phyloP scores from a whole-genome alignment of 2,329 filamentous ascomycete species.

The Pseudogymnoascus sp. region DNA sequence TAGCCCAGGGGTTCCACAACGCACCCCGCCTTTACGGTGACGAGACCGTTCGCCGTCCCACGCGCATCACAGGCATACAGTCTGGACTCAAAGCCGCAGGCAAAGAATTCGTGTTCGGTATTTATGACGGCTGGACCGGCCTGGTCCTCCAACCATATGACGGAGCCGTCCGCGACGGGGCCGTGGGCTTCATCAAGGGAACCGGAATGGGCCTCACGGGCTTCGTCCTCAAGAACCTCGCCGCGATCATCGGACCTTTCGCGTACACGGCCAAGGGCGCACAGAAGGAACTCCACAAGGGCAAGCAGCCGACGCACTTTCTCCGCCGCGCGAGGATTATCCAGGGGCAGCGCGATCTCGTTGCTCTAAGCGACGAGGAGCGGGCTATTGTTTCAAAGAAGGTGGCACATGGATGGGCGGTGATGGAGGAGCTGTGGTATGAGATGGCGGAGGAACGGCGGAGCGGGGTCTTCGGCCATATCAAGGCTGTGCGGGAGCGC shows the following conservation, averaged over 20 bases:
- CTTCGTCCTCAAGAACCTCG: slow-evolving; percentile 57
- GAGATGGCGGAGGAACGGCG: slow-evolving; percentile 31
- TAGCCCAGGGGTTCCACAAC: slow-evolving; percentile 66
- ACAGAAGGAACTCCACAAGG: slow-evolving; percentile 50
- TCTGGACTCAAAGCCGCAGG: slow-evolving; percentile 57
- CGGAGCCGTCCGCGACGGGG: slow-evolving; percentile 48
- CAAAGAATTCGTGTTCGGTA: slow-evolving; percentile 53
- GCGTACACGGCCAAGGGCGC: slow-evolving; percentile 60
- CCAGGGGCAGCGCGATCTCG: slow-evolving; percentile 46
- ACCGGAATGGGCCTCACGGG: slow-evolving; percentile 57
- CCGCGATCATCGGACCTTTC: slow-evolving; percentile 52
- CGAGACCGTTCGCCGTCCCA: slow-evolving; percentile 57
- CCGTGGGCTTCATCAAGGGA: slow-evolving; percentile 45
- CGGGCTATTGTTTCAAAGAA: slow-evolving; percentile 25
- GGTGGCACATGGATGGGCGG: slow-evolving; percentile 36
- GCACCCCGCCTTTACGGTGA: slow-evolving; percentile 64
- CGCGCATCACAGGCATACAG: slow-evolving; percentile 56
- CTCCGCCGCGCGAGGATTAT: slow-evolving; percentile 52
- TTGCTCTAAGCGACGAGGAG: slow-evolving; percentile 29
- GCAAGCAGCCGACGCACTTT: slow-evolving; percentile 44
- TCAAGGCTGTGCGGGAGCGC: slow-evolving; percentile 31
- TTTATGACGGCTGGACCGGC: slow-evolving; percentile 60
- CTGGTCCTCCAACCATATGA: slow-evolving; percentile 52
- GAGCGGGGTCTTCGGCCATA: slow-evolving; percentile 24
- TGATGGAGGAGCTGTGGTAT: slow-evolving; percentile 35